Evolutionary conservation across 202 grass and related monocot species (phyloP).

Genomic region (Panicum virgatum): DNA sequence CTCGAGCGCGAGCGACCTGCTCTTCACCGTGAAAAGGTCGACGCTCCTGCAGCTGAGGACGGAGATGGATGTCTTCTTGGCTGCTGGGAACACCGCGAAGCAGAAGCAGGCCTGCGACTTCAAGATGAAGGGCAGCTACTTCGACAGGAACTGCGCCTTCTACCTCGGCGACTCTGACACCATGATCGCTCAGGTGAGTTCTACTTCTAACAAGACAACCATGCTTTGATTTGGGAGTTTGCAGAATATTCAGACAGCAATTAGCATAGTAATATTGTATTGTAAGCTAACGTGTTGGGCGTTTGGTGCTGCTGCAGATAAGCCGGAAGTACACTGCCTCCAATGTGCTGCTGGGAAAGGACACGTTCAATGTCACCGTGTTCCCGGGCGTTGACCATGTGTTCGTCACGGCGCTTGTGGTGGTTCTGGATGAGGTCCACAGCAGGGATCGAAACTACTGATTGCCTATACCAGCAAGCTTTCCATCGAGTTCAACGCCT

Average conservation of each 20-base stretch:
- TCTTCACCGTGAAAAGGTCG: constrained; percentile 45
- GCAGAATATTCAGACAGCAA: too few relatives aligned
- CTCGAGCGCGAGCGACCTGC: constrained; percentile 22
- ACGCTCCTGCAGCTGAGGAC: constrained; percentile 39
- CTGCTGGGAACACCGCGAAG: constrained; percentile 36
- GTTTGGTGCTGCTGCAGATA: background rate
- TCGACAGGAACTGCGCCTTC: too few relatives aligned
- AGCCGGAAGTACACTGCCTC: background rate
- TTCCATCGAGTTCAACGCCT: too few relatives aligned
- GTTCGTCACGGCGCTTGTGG: background rate
- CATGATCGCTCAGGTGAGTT: constrained; percentile 57
- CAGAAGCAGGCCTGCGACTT: constrained; percentile 50
- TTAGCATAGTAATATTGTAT: too few relatives aligned
- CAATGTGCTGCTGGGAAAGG: background rate
- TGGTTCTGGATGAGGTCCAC: background rate
- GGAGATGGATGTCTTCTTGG: constrained; percentile 52
- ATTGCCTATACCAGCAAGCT: background rate
- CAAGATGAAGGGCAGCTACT: constrained; percentile 61
- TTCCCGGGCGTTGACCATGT: background rate
- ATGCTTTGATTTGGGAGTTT: too few relatives aligned
- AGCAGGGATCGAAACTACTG: background rate
- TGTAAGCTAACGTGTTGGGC: too few relatives aligned
- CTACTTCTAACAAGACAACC: too few relatives aligned
- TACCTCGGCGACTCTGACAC: constrained; percentile 49
- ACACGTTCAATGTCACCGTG: background rate